These are phyloP conservation scores for Coemansia sp. DNA, from an alignment of 192 early-diverging fungal genomes.

Conservation along the genomic window DNA sequence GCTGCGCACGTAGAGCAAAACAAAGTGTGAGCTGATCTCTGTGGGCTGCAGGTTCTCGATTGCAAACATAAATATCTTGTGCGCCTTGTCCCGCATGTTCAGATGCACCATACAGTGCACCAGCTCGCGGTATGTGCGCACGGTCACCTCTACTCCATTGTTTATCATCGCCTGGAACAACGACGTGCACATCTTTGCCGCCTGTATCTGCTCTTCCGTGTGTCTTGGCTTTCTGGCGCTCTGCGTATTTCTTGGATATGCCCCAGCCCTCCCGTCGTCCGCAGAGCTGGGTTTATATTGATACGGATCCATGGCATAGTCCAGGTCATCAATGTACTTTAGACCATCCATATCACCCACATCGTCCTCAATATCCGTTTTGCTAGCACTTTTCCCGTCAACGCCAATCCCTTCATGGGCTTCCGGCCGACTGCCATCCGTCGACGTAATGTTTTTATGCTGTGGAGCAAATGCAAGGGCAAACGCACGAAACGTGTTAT, in stretches of 20 bases:
- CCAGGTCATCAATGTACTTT: conserved; percentile 28
- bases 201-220: conserved; percentile 19
- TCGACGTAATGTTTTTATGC: not conserved
- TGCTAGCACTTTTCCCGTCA: not conserved
- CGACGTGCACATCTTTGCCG: conserved; percentile 36
- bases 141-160: conserved; percentile 16
- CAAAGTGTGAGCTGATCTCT: conserved; percentile 24
- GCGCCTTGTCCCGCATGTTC: conserved; percentile 43
- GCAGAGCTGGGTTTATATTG: not conserved
- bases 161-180: conserved; percentile 43
- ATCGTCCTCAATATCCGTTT: not conserved
- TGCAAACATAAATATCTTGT: conserved; percentile 42
- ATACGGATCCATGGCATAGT: conserved; percentile 11
- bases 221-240: not conserved
- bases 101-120: conserved; percentile 35
- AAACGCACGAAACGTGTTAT: conserved; percentile 42
- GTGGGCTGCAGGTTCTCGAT: conserved; percentile 22
- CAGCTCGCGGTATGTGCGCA: conserved; percentile 48
- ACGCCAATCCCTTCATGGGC: not conserved
- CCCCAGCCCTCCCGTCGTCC: not conserved
- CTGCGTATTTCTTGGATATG: not conserved
- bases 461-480: conserved; percentile 12
- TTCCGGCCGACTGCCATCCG: not conserved
- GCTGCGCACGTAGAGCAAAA: conserved; percentile 30
- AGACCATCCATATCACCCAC: conserved; percentile 12